Evolutionary conservation across 306 rosid genomes (phyloP).

Genomic region (Hylodesmum podocarpum): DNA sequence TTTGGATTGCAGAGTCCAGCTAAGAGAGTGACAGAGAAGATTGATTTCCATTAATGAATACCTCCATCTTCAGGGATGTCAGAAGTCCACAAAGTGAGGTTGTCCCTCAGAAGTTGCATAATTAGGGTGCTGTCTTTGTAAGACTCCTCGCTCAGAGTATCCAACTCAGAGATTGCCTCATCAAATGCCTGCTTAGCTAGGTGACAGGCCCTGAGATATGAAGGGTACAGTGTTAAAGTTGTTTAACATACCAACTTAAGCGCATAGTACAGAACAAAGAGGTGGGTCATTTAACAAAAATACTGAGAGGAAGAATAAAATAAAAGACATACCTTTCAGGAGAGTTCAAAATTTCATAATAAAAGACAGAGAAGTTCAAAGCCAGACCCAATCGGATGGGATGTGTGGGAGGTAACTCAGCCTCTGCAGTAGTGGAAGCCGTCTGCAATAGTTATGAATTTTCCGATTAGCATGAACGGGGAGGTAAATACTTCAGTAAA

Average conservation of each 20-base stretch:
- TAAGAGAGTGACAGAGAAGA: background rate
- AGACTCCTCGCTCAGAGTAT: constrained; percentile 61
- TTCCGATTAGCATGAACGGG: background rate
- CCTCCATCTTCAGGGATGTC: constrained; percentile 65
- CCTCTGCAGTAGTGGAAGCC: constrained; percentile 52
- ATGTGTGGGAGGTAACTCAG: constrained; percentile 65
- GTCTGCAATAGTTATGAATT: constrained; percentile 33
- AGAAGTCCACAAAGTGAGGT: constrained; percentile 73
- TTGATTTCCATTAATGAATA: constrained; percentile 18
- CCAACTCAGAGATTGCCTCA: constrained; percentile 70
- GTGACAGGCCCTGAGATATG: constrained; percentile 54
- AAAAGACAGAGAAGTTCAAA: constrained; percentile 71
- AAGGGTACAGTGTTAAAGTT: constrained; percentile 10
- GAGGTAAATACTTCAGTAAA: background rate
- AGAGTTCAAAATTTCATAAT: constrained; percentile 73
- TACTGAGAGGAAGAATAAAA: background rate
- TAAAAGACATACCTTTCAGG: constrained; percentile 56
- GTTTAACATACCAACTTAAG: background rate
- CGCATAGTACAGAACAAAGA: background rate
- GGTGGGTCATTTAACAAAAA: background rate
- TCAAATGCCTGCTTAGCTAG: constrained; percentile 73
- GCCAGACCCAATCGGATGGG: constrained; percentile 70
- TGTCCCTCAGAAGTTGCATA: constrained; percentile 77
- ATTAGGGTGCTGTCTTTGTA: constrained; percentile 71
- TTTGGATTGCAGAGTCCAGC: background rate